Percentiles rank a stretch among this genome's conserved stretches.
These are phyloP conservation scores for Melaleuca quinquenervia DNA, from an alignment of 345 rosid species.

Conservation along the genomic window DNA sequence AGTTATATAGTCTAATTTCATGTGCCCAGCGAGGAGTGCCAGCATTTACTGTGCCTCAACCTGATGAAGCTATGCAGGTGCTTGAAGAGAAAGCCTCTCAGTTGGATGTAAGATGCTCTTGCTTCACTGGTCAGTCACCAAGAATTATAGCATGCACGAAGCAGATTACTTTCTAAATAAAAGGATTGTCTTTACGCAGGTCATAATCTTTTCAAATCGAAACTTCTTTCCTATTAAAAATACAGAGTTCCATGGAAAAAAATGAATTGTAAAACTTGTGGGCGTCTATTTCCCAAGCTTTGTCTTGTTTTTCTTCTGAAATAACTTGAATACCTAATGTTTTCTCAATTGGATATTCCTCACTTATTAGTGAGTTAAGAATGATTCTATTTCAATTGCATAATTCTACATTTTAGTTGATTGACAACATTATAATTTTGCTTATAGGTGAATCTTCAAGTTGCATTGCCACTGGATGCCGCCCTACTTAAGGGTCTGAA, in stretches of 20 bases:
- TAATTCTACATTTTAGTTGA: not conserved
- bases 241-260: not conserved
- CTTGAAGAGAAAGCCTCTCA: constrained; percentile 70
- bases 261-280: not conserved
- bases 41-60: constrained; percentile 90
- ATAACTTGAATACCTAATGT: not conserved
- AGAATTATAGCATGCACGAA: not conserved
- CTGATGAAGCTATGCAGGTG: constrained; percentile 89
- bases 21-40: constrained; percentile 62
- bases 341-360: not conserved
- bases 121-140: not conserved
- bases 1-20: not conserved
- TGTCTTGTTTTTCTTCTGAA: not conserved
- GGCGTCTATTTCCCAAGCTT: not conserved
- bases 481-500: constrained; percentile 53
- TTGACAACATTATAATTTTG: not conserved
- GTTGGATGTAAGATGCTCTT: constrained; percentile 42
- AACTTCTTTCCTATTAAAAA: not conserved
- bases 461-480: constrained; percentile 50
- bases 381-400: not conserved
- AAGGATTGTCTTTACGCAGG: not conserved
- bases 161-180: not conserved
- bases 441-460: constrained; percentile 65
- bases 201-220: not conserved
- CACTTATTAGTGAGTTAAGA: not conserved